Evolutionary conservation across 1,284 basidiomycete genomes (phyloP).

Genomic region (Ustilago hordei): DNA sequence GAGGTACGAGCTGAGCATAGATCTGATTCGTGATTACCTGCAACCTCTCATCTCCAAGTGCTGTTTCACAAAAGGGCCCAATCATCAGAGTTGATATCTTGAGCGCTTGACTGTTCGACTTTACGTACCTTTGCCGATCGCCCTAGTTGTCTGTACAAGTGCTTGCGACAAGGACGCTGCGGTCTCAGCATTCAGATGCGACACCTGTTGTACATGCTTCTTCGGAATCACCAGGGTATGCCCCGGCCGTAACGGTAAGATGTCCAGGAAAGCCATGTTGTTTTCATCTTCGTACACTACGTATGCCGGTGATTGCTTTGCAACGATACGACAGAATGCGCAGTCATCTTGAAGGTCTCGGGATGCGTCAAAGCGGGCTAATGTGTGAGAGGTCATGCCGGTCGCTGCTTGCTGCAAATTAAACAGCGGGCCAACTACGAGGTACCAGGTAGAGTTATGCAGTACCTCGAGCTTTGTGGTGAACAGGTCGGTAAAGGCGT

Average conservation of each 20-base stretch:
- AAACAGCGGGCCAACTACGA: background rate
- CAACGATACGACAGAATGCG: slow-evolving; percentile 47
- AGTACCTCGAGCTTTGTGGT: background rate
- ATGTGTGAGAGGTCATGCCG: slow-evolving; percentile 45
- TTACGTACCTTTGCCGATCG: slow-evolving; percentile 44
- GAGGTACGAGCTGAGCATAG: slow-evolving; percentile 83
- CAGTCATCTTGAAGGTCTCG: slow-evolving; percentile 40
- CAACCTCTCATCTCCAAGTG: slow-evolving; percentile 55
- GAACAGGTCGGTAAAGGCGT: background rate
- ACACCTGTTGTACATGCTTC: slow-evolving; percentile 35
- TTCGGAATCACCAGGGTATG: slow-evolving; percentile 57
- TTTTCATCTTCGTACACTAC: slow-evolving; percentile 72
- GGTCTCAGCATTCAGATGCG: slow-evolving; percentile 23
- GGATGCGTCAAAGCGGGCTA: slow-evolving; percentile 38
- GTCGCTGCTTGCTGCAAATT: background rate
- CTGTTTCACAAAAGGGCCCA: slow-evolving; percentile 13
- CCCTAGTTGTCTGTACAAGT: slow-evolving; percentile 41
- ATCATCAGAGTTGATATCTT: background rate
- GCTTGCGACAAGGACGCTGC: slow-evolving; percentile 41
- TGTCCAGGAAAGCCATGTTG: slow-evolving; percentile 80
- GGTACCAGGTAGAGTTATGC: background rate
- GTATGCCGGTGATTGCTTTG: slow-evolving; percentile 26
- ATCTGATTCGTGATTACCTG: slow-evolving; percentile 73
- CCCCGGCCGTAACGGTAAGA: slow-evolving; percentile 76
- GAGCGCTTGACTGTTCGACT: background rate